Evolutionary conservation across 805 yeast species (phyloP).

Genomic region (Debaryomyces castellii): DNA sequence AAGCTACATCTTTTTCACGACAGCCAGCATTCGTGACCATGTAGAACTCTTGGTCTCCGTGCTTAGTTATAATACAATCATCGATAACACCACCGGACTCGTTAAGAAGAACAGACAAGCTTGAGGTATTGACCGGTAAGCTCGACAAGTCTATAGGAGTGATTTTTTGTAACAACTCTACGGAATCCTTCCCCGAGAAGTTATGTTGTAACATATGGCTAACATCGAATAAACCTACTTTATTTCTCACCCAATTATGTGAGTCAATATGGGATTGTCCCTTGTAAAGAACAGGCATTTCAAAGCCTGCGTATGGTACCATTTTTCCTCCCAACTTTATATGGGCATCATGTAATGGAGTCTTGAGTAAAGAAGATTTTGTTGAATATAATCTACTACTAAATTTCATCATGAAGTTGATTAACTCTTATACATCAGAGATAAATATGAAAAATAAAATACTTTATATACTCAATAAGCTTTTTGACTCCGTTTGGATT

Average conservation of each 20-base stretch:
- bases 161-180: slow-evolving; percentile 66
- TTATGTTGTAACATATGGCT: slow-evolving; percentile 96
- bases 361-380: slow-evolving; percentile 43
- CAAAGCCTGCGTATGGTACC: slow-evolving; percentile 96
- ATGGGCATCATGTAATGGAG: slow-evolving; percentile 84
- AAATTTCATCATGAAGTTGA: not conserved
- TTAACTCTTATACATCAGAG: not conserved
- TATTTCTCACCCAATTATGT: slow-evolving; percentile 87
- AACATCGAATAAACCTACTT: slow-evolving; percentile 92
- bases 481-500: slow-evolving; percentile 1
- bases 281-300: slow-evolving; percentile 89
- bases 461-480: not conserved
- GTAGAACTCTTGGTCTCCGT: slow-evolving; percentile 71
- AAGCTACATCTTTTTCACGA: slow-evolving; percentile 72
- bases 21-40: slow-evolving; percentile 97
- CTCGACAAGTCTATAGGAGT: slow-evolving; percentile 84
- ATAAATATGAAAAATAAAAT: not conserved
- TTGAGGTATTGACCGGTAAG: slow-evolving; percentile 59
- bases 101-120: slow-evolving; percentile 75
- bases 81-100: slow-evolving; percentile 81
- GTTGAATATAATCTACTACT: slow-evolving; percentile 24
- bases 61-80: slow-evolving; percentile 90
- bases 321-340: slow-evolving; percentile 77
- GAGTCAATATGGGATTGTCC: slow-evolving; percentile 89
- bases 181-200: slow-evolving; percentile 66